Evolutionary conservation across 2,329 filamentous ascomycete genomes (phyloP), one percentile per base, ranked within the genome.

Genomic region (Cryphonectria naterciae): DNA sequence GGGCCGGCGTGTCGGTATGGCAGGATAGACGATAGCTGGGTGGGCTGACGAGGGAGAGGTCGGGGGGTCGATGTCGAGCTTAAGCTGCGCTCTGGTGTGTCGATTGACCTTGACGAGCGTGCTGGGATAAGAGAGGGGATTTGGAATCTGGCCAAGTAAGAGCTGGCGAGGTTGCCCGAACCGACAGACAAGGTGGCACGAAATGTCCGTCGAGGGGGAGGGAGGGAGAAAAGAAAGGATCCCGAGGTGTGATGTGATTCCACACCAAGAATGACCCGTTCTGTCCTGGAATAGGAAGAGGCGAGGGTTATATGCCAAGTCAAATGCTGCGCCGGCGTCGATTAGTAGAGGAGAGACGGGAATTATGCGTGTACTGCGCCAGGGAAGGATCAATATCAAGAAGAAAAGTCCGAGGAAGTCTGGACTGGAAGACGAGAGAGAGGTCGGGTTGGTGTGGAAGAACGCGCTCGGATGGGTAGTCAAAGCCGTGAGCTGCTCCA

Each of bases 1-100:
- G 65, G 35, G 3, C 41, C 56, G 52, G 49, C 11, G 52, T 58
- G n/a, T 65, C 68, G 69, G 70, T 65, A 49, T 25, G n/a, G 63
- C 63, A 64, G 39, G 61, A 64, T 41, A 15, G 39, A n/a, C 25
- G 61, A 15, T 8, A 19, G 39, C 61, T 63, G 61, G 28, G 1
- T 7, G 17, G 58, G 28, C 11, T 19, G 32, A 7, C 22, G 37
- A 25, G 61, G n/a, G 22, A 28, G 39, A 28, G 61, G 39, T 17
- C 11, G 6, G 17, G n/a, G 37, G 37, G 37, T 39, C 10, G 37
- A 39, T 11, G n/a, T 32, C 37, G 54, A 58, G 54, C 25, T 15
- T 10, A 17, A 28, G n/a, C 15, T 35, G 25, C 15, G 35, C 25
- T 8, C 5, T 32, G 25, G 28, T 15, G 28, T 32, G 28, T 28